Base-by-base conservation (phyloP, 1,284 basidiomycete genomes). In the Ceratorhiza oryzae-sativae region DNA sequence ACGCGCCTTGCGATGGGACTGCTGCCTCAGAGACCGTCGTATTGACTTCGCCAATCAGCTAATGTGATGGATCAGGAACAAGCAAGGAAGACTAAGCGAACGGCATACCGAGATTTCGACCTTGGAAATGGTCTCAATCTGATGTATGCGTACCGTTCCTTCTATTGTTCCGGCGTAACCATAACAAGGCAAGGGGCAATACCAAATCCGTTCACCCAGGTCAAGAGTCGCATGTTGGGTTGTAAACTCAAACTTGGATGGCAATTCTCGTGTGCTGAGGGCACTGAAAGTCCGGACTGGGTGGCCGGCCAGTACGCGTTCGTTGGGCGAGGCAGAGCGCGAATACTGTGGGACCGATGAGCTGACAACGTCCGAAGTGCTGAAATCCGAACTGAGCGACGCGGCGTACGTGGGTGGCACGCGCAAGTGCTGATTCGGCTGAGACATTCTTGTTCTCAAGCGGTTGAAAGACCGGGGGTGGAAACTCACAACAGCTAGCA, bases 351-450 rank as follows among this genome's bases (percentile, higher is more conserved):
- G 65, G 20, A 58, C 65, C 2, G 48, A 39, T 10, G 65, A 68
- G 27, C 53, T 58, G 27, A 56, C 39, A 6, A 49, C 53, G 32
- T 68, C 65, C 18, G 65, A 68, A 10, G 51, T 58, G 27, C 53
- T 68, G 53, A 68, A 68, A 32, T 68, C 65, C 30, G 65, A 68
- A 18, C 58, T 68, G 39, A 68, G 42, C 23, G 65, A 68, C 18
- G 51, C 65, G 3, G 65, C 53, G n/a, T 68, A 68, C 1, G 65
- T 58, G 23, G 65, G 65, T 25, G 53, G 65, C 23, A 68, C 53
- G 42, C 53, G 65, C 6, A 58, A 30, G 23, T 68, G 65, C 46
- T 68, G 65, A 20, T 68, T 41, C 10, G 51, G 53, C 1, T 46
- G 39, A 9, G 51, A 32, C 65, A 68, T 68, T 41, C 20, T 48